phyloP scores from a whole-genome alignment of 805 yeast species.

The Starmerella davenportii region DNA sequence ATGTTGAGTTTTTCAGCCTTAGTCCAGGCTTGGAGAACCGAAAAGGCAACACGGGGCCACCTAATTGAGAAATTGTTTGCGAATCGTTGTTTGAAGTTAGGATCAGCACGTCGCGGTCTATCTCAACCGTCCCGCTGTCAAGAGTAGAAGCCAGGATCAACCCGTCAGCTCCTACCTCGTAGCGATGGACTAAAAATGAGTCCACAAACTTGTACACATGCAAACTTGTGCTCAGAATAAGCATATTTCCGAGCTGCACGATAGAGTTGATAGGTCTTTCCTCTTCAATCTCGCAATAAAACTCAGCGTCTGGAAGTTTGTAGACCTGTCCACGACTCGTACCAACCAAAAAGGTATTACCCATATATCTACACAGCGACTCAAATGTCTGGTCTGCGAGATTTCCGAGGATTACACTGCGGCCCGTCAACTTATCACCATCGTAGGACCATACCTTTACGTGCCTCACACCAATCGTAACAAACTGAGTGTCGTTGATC shows the following conservation, averaged over 20 bases:
- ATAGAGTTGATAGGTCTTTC: not conserved
- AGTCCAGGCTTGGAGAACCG: not conserved
- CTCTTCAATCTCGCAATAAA: not conserved
- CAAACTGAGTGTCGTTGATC: constrained; percentile 30
- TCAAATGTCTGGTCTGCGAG: constrained; percentile 35
- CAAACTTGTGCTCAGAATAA: not conserved
- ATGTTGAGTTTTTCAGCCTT: not conserved
- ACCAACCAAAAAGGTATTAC: constrained; percentile 16
- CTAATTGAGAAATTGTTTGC: not conserved
- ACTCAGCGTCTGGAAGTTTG: constrained; percentile 7
- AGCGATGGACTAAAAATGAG: not conserved
- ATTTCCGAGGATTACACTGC: constrained; percentile 39
- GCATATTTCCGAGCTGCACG: not conserved
- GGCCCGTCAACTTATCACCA: constrained; percentile 33
- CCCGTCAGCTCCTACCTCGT: not conserved
- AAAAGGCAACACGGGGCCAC: not conserved
- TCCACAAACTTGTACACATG: not conserved
- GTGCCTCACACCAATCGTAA: constrained; percentile 45
- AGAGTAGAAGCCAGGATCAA: not conserved
- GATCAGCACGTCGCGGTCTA: not conserved
- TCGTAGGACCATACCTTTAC: constrained; percentile 42
- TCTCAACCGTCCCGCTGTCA: not conserved
- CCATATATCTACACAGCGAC: constrained; percentile 22
- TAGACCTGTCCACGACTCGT: constrained; percentile 9
- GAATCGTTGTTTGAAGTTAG: not conserved